Evolutionary conservation across 1,284 basidiomycete genomes (phyloP), one percentile per base, ranked within the genome.

Genomic region (Grifola frondosa): DNA sequence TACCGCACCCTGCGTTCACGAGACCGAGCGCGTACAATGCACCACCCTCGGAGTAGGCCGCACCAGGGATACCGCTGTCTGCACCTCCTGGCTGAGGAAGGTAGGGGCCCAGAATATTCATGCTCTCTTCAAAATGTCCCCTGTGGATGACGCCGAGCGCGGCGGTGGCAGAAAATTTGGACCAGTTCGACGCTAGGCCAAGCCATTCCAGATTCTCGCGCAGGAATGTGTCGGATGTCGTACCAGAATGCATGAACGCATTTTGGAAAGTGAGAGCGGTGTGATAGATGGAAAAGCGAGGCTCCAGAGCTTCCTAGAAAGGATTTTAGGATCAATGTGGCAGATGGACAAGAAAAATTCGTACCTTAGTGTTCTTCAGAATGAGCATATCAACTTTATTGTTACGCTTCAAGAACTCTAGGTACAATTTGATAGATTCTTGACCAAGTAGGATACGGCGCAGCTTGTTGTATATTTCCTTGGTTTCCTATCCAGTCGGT

Each of bases 121-220:
- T 88, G 39, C 92, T 93, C 64, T 96, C 88, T 56, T 91, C 84
- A 59, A 93, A 89, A 62, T 93, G 94, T 32, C 95, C 95, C 56
- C 95, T 94, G 71, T 97, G 93, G 53, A 98, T 97, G 39, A 97
- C 90, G 56, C 95, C 95, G 19, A 98, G 81, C 7, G 89, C 92
- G 19, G 94, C 93, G 6, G 95, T 97, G 3, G 94, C 91, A 7
- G 91, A 91, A 69, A 97, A 98, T 62, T 97, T 98, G 31, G 91
- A 91, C 95, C 95, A 98, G 63, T 98, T 97, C 30, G 86, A 88
- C 3, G 95, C 95, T 48, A 91, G 77, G 19, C 82, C 88, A 2
- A 98, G 79, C 92, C 93, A 98, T 62, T 96, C 94, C 34, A 98
- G 77, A 63, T 97, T 97, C 44, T 96, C 91, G 9, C 92, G 84